A percentile compares a stretch with the other conserved stretches of the same genome.
Conservation (phyloP, 139 green algal genomes). For the Micractinium conductrix region DNA sequence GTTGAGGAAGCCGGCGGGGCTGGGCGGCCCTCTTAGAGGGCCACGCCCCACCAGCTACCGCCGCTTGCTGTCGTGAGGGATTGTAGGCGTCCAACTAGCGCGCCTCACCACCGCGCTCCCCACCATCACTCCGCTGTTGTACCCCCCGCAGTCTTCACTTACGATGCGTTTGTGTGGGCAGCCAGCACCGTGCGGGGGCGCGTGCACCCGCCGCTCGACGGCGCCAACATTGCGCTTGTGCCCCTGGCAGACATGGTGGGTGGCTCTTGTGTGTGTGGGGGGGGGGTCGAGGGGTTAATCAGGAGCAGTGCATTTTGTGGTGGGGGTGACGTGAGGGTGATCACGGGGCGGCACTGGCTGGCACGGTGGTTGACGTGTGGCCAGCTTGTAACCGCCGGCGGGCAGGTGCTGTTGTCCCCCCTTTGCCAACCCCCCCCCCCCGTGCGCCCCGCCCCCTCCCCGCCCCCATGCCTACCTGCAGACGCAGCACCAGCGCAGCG, state of each 20-base stretch:
- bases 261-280: neutral
- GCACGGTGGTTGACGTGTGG: neutral
- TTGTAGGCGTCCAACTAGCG: too few relatives aligned
- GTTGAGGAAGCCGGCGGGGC: too few relatives aligned
- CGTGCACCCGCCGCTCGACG: conserved; percentile 76
- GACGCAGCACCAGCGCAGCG: conserved; percentile 59
- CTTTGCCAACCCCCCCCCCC: too few relatives aligned
- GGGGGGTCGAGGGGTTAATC: too few relatives aligned
- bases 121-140: too few relatives aligned
- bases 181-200: conserved; percentile 77
- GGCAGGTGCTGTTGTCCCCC: too few relatives aligned
- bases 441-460: neutral
- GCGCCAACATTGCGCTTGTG: conserved; percentile 73
- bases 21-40: too few relatives aligned
- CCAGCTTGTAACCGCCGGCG: neutral
- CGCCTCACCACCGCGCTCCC: too few relatives aligned
- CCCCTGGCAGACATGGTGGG: conserved; percentile 81
- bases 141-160: conserved; percentile 58
- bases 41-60: too few relatives aligned
- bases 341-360: neutral
- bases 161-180: conserved; percentile 76
- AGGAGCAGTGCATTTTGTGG: too few relatives aligned
- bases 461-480: conserved; percentile 25
- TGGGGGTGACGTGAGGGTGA: too few relatives aligned
- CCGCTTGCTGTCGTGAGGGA: too few relatives aligned